Evolutionary conservation across 2,329 filamentous ascomycete genomes (phyloP).

Genomic region (Alternaria novae-zelandiae): DNA sequence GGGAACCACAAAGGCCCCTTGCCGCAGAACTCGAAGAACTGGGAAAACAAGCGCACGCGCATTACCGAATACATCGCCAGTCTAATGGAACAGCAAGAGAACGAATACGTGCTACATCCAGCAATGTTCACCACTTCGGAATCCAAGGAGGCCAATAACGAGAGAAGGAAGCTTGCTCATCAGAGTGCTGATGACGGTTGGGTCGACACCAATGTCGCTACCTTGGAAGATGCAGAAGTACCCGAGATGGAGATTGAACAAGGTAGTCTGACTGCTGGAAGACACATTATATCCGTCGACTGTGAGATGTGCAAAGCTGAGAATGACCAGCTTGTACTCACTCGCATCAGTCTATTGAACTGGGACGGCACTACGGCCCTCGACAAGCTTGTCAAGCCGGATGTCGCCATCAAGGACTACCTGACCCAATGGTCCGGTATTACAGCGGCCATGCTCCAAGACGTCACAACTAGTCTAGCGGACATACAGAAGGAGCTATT

Average conservation of each 20-base stretch:
- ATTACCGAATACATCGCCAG: constrained; percentile 80
- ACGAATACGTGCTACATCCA: constrained; percentile 85
- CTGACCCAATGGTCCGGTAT: constrained; percentile 90
- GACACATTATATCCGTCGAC: constrained; percentile 81
- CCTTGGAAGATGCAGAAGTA: constrained; percentile 69
- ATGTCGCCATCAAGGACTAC: constrained; percentile 88
- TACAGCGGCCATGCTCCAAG: constrained; percentile 80
- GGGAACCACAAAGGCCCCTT: constrained; percentile 56
- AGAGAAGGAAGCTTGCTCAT: constrained; percentile 58
- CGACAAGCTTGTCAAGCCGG: constrained; percentile 91
- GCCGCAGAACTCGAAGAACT: constrained; percentile 68
- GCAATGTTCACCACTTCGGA: constrained; percentile 67
- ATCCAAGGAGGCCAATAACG: constrained; percentile 61
- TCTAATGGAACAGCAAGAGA: constrained; percentile 76
- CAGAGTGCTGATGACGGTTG: constrained; percentile 70
- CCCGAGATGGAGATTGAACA: constrained; percentile 75
- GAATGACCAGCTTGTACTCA: constrained; percentile 79
- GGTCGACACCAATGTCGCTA: constrained; percentile 77
- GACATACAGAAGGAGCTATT: constrained; percentile 85
- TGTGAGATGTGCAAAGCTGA: constrained; percentile 98
- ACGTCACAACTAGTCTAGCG: constrained; percentile 79
- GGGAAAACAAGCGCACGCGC: constrained; percentile 77
- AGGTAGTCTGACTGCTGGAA: constrained; percentile 83
- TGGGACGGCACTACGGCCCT: constrained; percentile 85
- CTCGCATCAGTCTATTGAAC: constrained; percentile 82